These are phyloP conservation scores for Aspergillus olivimuriae DNA, from an alignment of 495 filamentous ascomycete species.

Conservation along the genomic window DNA sequence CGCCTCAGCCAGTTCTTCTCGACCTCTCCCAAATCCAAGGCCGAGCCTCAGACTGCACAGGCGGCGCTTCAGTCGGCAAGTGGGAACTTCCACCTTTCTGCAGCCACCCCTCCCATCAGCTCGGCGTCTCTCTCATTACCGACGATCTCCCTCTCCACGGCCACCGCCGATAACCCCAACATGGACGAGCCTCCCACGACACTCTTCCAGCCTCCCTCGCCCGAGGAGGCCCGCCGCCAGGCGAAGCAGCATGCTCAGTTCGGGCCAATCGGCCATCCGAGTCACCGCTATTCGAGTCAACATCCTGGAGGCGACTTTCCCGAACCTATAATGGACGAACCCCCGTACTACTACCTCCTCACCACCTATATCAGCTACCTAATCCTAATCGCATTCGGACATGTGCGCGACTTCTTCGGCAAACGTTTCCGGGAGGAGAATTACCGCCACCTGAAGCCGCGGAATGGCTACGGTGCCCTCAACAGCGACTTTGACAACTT, in stretches of 20 bases:
- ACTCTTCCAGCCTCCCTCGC: slow-evolving; percentile 85
- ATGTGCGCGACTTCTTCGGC: slow-evolving; percentile 95
- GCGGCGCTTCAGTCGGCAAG: slow-evolving; percentile 56
- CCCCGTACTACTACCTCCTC: slow-evolving; percentile 91
- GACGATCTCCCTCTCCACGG: slow-evolving; percentile 87
- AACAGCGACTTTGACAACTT: slow-evolving; percentile 99
- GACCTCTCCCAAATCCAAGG: slow-evolving; percentile 50
- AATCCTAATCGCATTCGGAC: slow-evolving; percentile 90
- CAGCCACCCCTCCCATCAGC: slow-evolving; percentile 57
- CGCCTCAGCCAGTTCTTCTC: slow-evolving; percentile 54
- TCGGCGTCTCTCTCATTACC: slow-evolving; percentile 74
- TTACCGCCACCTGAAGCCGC: slow-evolving; percentile 75
- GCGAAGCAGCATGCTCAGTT: slow-evolving; percentile 86
- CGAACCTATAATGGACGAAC: slow-evolving; percentile 87
- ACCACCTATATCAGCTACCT: slow-evolving; percentile 98
- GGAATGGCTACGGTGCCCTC: slow-evolving; percentile 90
- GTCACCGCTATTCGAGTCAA: slow-evolving; percentile 80
- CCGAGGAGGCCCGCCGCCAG: slow-evolving; percentile 68
- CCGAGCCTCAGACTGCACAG: slow-evolving; percentile 39
- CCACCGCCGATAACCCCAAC: slow-evolving; percentile 69
- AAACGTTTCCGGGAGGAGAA: slow-evolving; percentile 81
- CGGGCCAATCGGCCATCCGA: slow-evolving; percentile 71
- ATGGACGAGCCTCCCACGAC: slow-evolving; percentile 71
- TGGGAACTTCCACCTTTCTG: slow-evolving; percentile 45
- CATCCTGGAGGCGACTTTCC: slow-evolving; percentile 72